Base-by-base conservation (phyloP, 164 flowering plant genomes). In the Umbilicus rupestris region DNA sequence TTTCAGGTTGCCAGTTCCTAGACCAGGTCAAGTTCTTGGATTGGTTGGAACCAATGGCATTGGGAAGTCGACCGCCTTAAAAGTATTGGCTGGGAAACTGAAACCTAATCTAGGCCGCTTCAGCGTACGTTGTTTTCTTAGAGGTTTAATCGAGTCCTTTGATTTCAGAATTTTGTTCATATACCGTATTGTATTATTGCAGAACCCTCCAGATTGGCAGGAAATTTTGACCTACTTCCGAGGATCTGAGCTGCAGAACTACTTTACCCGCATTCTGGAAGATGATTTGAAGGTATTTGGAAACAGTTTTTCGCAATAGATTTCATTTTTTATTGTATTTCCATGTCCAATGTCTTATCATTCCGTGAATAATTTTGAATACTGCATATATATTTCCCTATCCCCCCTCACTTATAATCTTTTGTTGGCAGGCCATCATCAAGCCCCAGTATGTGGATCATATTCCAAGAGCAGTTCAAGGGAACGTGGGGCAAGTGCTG, bases 131-230 rank as follows among this genome's bases (percentile, higher is more conserved):
- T n/a, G 39, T 49, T 73, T 10, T 19, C 16, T 14, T 66, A 3
- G 63, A 50, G 1, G 26, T 42, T 39, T 50, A 41, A 62, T 70
- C 62, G 17, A 26, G 3, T 64, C 11, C 0, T 64, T 55, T 19
- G 31, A 55, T 30, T 20, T 72, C 68, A 14, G 37, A 39, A 11
- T 24, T 44, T 50, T 65, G 6, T 11, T 39, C 7, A 4, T 47
- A 50, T 50, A 3, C 28, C 4, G 0, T 22, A 2, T 64, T 65
- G 65, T 64, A 20, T 30, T 3, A 62, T 66, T 78, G 74, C 88
- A 95, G 97, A 95, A 90, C 70, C 99, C 99, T 41, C 99, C 99
- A 22, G 98, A 90, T 75, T 95, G 99, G 99, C 94, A 87, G 67
- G 97, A 95, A 73, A 95, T 95, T 19, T 76, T 95, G 83, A 92